Conservation (phyloP, 2,329 filamentous ascomycete species). For the Ramularia endophylla region DNA sequence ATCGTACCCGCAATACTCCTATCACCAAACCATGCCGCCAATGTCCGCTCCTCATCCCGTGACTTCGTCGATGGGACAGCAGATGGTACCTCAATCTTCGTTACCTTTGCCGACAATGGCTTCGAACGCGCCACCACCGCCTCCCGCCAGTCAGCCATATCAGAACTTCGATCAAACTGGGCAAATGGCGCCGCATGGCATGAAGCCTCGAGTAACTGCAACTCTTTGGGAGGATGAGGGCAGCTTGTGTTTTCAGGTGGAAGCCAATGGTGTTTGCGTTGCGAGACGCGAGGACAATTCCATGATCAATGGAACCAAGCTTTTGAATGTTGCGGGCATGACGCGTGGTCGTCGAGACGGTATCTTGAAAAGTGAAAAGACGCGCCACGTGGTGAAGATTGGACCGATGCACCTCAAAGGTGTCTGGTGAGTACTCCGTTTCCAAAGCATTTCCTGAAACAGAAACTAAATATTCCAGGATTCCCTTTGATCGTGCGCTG, state of each 20-base stretch:
- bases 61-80: slow-evolving; percentile 61
- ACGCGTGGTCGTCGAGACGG: slow-evolving; percentile 91
- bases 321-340: slow-evolving; percentile 97
- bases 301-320: slow-evolving; percentile 98
- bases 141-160: slow-evolving; percentile 16
- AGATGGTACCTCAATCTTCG: slow-evolving; percentile 66
- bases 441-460: slow-evolving; percentile 8
- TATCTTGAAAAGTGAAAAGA: slow-evolving; percentile 96
- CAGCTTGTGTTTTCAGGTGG: slow-evolving; percentile 94
- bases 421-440: slow-evolving; percentile 64
- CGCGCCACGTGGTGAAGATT: slow-evolving; percentile 96
- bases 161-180: slow-evolving; percentile 73
- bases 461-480: slow-evolving; percentile 52
- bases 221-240: slow-evolving; percentile 98
- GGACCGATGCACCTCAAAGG: slow-evolving; percentile 99
- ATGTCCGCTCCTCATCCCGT: slow-evolving; percentile 64
- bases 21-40: slow-evolving; percentile 72
- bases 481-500: slow-evolving; percentile 93
- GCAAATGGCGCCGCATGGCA: slow-evolving; percentile 83
- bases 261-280: slow-evolving; percentile 92
- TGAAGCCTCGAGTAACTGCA: slow-evolving; percentile 94
- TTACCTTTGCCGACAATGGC: slow-evolving; percentile 48
- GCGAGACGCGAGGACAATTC: slow-evolving; percentile 94
- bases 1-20: slow-evolving; percentile 66
- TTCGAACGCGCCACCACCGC: slow-evolving; percentile 18